A percentile compares a stretch with the other conserved stretches of the same genome.
phyloP scores from a whole-genome alignment of 495 filamentous ascomycete species.

The Trichoderma gamsii region DNA sequence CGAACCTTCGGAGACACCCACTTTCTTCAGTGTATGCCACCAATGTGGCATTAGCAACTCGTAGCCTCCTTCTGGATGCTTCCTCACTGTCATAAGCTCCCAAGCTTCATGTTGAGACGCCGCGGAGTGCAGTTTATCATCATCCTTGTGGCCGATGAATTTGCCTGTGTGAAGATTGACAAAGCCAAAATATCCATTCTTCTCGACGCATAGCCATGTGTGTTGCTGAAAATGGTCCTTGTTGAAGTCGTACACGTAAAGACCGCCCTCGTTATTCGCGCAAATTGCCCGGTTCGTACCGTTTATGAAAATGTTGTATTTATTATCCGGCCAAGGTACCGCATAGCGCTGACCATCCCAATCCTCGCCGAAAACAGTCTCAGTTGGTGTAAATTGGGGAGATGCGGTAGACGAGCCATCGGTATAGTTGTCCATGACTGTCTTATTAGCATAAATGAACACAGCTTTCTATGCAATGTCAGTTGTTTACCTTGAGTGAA shows the following conservation, averaged over 20 bases:
- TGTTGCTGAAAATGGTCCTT: neutral
- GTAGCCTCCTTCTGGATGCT: neutral
- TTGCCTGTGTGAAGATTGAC: neutral
- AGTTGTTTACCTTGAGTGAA: too few species aligned
- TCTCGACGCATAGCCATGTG: neutral
- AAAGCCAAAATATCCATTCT: constrained; percentile 6
- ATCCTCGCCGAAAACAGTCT: neutral
- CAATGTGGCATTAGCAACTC: constrained; percentile 1
- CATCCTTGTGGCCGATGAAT: neutral
- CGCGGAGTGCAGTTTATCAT: neutral
- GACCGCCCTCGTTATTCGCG: neutral
- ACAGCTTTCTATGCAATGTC: too few species aligned
- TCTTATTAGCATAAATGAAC: too few species aligned
- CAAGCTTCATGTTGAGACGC: neutral
- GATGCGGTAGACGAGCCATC: neutral
- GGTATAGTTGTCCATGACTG: neutral
- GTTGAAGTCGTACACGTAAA: neutral
- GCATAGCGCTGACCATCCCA: neutral
- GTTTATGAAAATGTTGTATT: neutral
- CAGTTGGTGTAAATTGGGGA: neutral
- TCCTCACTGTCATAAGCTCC: neutral
- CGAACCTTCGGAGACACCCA: neutral
- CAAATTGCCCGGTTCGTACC: neutral
- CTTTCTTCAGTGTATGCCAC: neutral
- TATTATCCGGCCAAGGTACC: neutral